Evolutionary conservation across 164 flowering plant genomes (phyloP).

Genomic region (Euptelea pleiosperma): DNA sequence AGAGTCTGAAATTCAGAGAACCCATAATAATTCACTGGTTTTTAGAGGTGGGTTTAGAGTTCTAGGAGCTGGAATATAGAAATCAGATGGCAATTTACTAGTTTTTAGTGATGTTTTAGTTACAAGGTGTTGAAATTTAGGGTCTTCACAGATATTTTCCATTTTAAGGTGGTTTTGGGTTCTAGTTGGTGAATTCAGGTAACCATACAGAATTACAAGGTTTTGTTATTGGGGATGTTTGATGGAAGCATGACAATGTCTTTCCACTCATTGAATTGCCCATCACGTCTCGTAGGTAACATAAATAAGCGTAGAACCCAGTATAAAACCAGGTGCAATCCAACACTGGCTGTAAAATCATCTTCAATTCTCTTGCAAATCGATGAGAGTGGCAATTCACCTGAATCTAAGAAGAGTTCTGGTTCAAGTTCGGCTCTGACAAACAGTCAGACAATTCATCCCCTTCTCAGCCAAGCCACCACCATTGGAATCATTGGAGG

Average conservation of each 20-base stretch:
- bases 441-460: constrained; percentile 3
- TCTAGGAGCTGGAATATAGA: constrained; percentile 8
- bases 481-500: constrained; percentile 79
- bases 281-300: constrained; percentile 23
- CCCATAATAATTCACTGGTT: background rate
- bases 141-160: too few relatives aligned
- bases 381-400: constrained; percentile 26
- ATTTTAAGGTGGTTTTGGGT: too few relatives aligned
- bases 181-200: too few relatives aligned
- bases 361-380: constrained; percentile 29
- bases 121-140: too few relatives aligned
- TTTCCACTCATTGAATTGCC: constrained; percentile 22
- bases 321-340: constrained; percentile 22
- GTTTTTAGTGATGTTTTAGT: constrained; percentile 1
- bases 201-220: too few relatives aligned
- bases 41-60: constrained; percentile 6
- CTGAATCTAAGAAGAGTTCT: constrained; percentile 20
- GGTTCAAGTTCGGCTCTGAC: constrained; percentile 9
- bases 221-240: constrained; percentile 16
- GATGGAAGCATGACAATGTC: constrained; percentile 29
- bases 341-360: constrained; percentile 14
- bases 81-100: background rate
- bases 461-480: constrained; percentile 37
- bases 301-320: constrained; percentile 20
- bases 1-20: background rate